Percentiles rank a stretch among this genome's conserved stretches.
These are phyloP conservation scores for Aristolochia contorta DNA, from an alignment of 164 flowering plant species.

Conservation along the genomic window DNA sequence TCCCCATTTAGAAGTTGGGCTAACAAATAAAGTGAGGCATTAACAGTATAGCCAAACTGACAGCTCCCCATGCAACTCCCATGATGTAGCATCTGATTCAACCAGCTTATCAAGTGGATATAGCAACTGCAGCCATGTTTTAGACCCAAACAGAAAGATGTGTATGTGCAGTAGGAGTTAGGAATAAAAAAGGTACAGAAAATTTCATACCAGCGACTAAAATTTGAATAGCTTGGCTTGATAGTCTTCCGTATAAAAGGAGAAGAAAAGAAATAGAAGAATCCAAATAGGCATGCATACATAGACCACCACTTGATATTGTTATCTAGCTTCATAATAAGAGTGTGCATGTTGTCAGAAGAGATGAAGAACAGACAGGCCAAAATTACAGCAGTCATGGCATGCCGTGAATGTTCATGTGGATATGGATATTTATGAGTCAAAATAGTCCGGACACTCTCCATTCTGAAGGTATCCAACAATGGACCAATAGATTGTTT, in stretches of 20 bases:
- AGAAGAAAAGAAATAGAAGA: conserved; percentile 96
- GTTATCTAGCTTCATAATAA: conserved; percentile 74
- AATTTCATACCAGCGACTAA: conserved; percentile 81
- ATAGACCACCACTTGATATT: conserved; percentile 99
- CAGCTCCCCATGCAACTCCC: too few relatives aligned
- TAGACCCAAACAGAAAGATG: too few relatives aligned
- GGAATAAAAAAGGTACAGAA: background rate
- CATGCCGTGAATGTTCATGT: conserved; percentile 96
- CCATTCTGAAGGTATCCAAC: conserved; percentile 63
- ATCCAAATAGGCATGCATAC: conserved; percentile 89
- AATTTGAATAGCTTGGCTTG: conserved; percentile 92
- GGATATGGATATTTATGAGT: conserved; percentile 83
- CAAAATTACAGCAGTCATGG: conserved; percentile 72
- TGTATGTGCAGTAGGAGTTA: background rate
- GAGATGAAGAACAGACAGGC: conserved; percentile 96
- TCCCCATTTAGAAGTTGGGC: too few relatives aligned
- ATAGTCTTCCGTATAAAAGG: conserved; percentile 93
- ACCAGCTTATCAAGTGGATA: too few relatives aligned
- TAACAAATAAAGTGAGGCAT: too few relatives aligned
- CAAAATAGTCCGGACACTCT: conserved; percentile 79
- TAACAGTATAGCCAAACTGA: too few relatives aligned
- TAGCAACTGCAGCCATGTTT: background rate
- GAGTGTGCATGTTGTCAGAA: conserved; percentile 89
- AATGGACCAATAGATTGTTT: conserved; percentile 39
- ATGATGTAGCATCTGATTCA: too few relatives aligned